These are phyloP conservation scores for Diaporthe citri DNA, from an alignment of 2,329 filamentous ascomycete genomes.

Conservation along the genomic window DNA sequence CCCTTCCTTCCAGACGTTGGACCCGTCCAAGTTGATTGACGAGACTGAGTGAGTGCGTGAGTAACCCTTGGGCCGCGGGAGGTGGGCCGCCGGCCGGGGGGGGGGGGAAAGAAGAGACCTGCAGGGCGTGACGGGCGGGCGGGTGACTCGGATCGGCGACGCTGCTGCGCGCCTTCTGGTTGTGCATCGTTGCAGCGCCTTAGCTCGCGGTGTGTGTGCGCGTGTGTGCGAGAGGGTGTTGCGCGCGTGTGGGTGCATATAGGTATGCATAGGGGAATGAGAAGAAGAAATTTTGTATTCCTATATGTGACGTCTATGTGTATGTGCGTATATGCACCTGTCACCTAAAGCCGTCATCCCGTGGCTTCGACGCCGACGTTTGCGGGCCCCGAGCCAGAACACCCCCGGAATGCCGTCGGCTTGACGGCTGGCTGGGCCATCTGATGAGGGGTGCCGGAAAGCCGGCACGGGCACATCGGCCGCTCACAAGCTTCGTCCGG, in stretches of 20 bases:
- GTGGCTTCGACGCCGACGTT: not conserved
- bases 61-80: not conserved
- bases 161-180: not conserved
- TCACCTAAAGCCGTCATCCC: not conserved
- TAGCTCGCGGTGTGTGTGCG: not conserved
- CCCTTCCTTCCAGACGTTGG: not conserved
- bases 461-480: slow-evolving; percentile 19
- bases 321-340: not conserved
- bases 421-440: not conserved
- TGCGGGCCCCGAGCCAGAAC: not conserved
- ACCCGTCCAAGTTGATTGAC: not conserved
- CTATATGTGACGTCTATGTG: not conserved
- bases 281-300: not conserved
- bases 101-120: not conserved
- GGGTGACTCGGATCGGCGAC: slow-evolving; percentile 16
- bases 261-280: not conserved
- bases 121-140: slow-evolving; percentile 9
- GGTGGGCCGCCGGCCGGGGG: not conserved
- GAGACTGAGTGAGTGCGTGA: not conserved
- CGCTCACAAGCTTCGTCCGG: slow-evolving; percentile 15
- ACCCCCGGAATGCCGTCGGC: not conserved
- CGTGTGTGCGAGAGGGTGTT: not conserved
- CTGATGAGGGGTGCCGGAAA: not conserved
- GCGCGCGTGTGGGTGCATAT: not conserved
- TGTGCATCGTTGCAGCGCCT: slow-evolving; percentile 13